These are phyloP conservation scores for Coniferiporia weirii DNA, from an alignment of 1,284 basidiomycete genomes.

Conservation along the genomic window DNA sequence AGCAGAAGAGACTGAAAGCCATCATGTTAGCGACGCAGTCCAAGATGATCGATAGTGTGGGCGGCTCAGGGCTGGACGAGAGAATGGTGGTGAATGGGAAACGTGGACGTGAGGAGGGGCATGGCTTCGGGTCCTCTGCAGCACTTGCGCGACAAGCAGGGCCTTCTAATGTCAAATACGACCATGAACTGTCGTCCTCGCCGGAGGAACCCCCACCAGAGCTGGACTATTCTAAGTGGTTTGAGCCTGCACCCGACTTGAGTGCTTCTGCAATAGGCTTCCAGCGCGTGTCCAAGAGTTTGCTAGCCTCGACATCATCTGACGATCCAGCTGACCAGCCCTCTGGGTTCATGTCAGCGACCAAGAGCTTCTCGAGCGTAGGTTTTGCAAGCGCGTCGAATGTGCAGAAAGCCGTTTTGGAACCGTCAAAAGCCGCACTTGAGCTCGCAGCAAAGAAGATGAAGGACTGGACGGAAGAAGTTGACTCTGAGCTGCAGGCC, in stretches of 20 bases:
- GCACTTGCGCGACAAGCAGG: background rate
- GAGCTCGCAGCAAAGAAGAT: slow-evolving; percentile 51
- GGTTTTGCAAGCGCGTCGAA: slow-evolving; percentile 27
- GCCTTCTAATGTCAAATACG: background rate
- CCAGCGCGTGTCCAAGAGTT: slow-evolving; percentile 8
- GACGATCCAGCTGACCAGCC: background rate
- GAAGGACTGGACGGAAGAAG: slow-evolving; percentile 49
- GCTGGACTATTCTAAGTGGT: slow-evolving; percentile 52
- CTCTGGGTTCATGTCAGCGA: background rate
- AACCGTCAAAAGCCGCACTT: slow-evolving; percentile 55
- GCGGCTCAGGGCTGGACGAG: background rate
- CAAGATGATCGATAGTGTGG: background rate
- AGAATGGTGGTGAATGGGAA: background rate
- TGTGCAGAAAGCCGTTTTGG: slow-evolving; percentile 31
- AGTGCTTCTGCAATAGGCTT: slow-evolving; percentile 6
- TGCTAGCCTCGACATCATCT: background rate
- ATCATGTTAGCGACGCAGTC: slow-evolving; percentile 6
- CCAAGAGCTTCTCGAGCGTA: background rate
- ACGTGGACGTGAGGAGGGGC: background rate
- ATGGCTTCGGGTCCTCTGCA: background rate
- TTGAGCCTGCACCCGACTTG: slow-evolving; percentile 31
- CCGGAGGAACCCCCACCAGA: slow-evolving; percentile 38
- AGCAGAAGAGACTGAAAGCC: slow-evolving; percentile 8
- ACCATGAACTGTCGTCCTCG: slow-evolving; percentile 33
- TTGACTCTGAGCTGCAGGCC: slow-evolving; percentile 18